Evolutionary conservation across 2,329 filamentous ascomycete genomes (phyloP).

Genomic region (Knufia fluminis): DNA sequence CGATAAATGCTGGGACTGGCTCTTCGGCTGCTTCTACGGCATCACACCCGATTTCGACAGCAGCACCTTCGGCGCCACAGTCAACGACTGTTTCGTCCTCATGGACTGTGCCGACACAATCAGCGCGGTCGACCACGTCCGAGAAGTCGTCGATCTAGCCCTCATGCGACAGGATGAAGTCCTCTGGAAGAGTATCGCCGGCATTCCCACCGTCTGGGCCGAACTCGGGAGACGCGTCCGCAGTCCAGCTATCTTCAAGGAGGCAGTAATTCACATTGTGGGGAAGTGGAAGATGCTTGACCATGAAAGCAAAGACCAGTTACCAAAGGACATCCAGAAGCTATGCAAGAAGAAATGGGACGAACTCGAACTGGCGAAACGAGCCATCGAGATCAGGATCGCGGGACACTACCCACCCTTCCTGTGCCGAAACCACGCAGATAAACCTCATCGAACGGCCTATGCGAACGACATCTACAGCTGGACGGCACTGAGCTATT

Average conservation of each 20-base stretch:
- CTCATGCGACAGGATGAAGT: conserved; percentile 39
- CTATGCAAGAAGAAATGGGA: conserved; percentile 23
- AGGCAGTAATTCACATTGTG: conserved; percentile 27
- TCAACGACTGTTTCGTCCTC: conserved; percentile 34
- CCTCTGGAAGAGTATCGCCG: conserved; percentile 37
- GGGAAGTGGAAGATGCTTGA: conserved; percentile 25
- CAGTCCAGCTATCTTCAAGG: conserved; percentile 33
- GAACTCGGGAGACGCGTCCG: conserved; percentile 37
- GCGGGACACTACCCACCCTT: conserved; percentile 28
- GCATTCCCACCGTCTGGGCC: conserved; percentile 38
- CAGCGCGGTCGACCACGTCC: conserved; percentile 34
- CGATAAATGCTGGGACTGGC: conserved; percentile 31
- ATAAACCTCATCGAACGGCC: conserved; percentile 31
- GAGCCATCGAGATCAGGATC: conserved; percentile 25
- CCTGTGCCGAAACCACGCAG: conserved; percentile 28
- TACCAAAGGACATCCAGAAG: conserved; percentile 19
- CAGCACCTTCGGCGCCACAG: conserved; percentile 29
- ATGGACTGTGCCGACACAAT: conserved; percentile 40
- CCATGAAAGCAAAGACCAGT: conserved; percentile 14
- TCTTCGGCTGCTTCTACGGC: conserved; percentile 41
- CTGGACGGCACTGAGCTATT: conserved; percentile 42
- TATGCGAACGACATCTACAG: conserved; percentile 42
- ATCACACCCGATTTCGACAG: conserved; percentile 33
- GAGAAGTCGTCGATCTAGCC: conserved; percentile 38
- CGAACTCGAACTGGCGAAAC: conserved; percentile 23